phyloP scores from a whole-genome alignment of 2,329 filamentous ascomycete genomes.

The Exserohilum turcica region DNA sequence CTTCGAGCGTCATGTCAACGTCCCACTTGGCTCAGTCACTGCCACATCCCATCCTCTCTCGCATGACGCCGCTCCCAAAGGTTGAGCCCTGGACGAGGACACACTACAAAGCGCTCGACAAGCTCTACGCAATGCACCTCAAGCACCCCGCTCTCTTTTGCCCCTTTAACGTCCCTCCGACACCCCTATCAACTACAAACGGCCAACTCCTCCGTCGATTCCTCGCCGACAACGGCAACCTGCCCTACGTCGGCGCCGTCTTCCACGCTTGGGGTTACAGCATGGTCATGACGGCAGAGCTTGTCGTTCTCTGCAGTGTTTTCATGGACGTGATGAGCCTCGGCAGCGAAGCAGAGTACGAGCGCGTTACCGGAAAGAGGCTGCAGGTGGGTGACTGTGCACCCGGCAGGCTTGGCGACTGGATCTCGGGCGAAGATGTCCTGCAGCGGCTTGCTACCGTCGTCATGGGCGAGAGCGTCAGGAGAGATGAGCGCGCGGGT shows the following conservation, averaged over 20 bases:
- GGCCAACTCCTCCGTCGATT: slow-evolving; percentile 35
- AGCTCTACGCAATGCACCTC: slow-evolving; percentile 41
- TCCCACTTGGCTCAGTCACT: slow-evolving; percentile 14
- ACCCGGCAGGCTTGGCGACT: slow-evolving; percentile 27
- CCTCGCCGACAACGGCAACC: slow-evolving; percentile 20
- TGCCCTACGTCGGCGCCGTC: slow-evolving; percentile 35
- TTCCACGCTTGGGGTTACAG: slow-evolving; percentile 46
- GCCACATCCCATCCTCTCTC: slow-evolving; percentile 35
- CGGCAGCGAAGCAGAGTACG: slow-evolving; percentile 34
- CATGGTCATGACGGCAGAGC: slow-evolving; percentile 36
- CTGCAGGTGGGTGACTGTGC: slow-evolving; percentile 39
- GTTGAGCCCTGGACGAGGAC: slow-evolving; percentile 49
- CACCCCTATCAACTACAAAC: slow-evolving; percentile 35
- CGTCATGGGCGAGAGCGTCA: slow-evolving; percentile 40
- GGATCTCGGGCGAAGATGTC: slow-evolving; percentile 34
- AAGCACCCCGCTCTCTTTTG: slow-evolving; percentile 41
- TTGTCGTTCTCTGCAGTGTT: slow-evolving; percentile 43
- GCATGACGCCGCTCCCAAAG: slow-evolving; percentile 38
- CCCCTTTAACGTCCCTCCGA: slow-evolving; percentile 24
- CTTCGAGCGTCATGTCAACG: slow-evolving; percentile 1
- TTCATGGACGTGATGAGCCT: slow-evolving; percentile 41
- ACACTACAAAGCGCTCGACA: slow-evolving; percentile 48
- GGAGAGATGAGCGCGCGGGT: slow-evolving; percentile 44
- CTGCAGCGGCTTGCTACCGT: slow-evolving; percentile 41
- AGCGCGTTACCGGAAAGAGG: slow-evolving; percentile 25